phyloP scores from a whole-genome alignment of 2,329 filamentous ascomycete genomes.

The Xylariaceae sp. region DNA sequence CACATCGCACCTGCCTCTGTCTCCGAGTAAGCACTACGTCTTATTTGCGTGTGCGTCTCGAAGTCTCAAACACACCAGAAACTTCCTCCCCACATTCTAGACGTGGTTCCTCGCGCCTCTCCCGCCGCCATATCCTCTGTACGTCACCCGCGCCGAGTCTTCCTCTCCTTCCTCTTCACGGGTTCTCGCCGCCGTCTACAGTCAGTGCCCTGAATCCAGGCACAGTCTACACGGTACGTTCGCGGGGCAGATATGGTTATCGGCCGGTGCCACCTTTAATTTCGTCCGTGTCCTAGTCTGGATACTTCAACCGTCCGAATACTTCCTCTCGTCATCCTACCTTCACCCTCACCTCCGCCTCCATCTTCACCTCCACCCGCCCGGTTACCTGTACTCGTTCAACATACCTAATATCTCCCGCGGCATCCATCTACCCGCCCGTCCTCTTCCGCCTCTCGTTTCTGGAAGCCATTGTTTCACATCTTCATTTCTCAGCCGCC shows the following conservation, averaged over 20 bases:
- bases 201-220: too few species aligned
- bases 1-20: not conserved
- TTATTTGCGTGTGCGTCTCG: not conserved
- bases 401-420: not conserved
- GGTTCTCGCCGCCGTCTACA: too few species aligned
- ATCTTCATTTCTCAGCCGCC: not conserved
- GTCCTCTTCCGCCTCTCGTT: conserved; percentile 2
- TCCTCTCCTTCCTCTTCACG: too few species aligned
- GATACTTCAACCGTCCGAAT: conserved; percentile 2
- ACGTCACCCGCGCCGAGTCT: too few species aligned
- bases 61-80: conserved; percentile 14
- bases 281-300: conserved; percentile 18
- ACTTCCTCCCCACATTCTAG: not conserved
- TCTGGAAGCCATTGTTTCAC: not conserved
- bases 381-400: not conserved
- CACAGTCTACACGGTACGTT: not conserved
- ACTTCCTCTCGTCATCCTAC: not conserved
- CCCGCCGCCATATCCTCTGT: not conserved
- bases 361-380: not conserved
- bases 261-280: conserved; percentile 17
- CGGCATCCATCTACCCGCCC: not conserved
- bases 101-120: too few species aligned
- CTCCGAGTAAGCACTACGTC: not conserved
- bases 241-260: not conserved
- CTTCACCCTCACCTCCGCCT: conserved; percentile 1